Evolutionary conservation across 306 rosid genomes (phyloP), one percentile per base, ranked within the genome.

Genomic region (Quercus suber): DNA sequence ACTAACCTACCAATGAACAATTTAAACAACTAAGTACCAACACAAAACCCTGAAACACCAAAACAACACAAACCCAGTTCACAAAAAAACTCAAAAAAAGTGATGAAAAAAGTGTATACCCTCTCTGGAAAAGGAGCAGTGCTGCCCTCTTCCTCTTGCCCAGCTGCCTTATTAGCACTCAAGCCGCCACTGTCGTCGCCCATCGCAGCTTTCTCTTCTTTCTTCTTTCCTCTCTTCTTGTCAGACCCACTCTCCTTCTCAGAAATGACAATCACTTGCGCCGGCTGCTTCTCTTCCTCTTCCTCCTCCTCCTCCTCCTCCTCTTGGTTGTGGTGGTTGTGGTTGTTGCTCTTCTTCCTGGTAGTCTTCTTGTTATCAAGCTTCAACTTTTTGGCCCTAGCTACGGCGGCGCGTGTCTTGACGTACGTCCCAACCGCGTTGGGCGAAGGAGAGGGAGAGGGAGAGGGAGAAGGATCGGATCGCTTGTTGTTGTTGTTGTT

Each of bases 71-170:
- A 45, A 51, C 27, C 14, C 13, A 4, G 37, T 20, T 31, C 14
- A n/a, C 49, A 14, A 20, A 14, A 30, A 65, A 17, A 18, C 43
- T 55, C 4, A 33, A 20, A 41, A 37, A 37, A 41, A 43, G 68
- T 78, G 8, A 77, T 5, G 30, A 2, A 35, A 15, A 58, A 56
- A 13, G 6, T 37, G 14, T 49, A 25, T 79, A 94, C 98, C 93
- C 81, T 92, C n/a, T 92, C 98, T 1, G 98, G 98, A 71, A 94
- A 94, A 80, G 98, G 98, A 4, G 96, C 82, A 14, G 97, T 76
- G 76, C 85, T 92, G 21, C 94, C 91, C 56, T 92, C 98, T 68
- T 92, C 98, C 61, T 92, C 97, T 79, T 82, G 83, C 21, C 94
- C 91, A 76, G 83, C 90, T 18, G 88, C 97, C 87, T 89, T 92